Base-by-base conservation (phyloP, 106 monocot genomes). In the Allium sativum region DNA sequence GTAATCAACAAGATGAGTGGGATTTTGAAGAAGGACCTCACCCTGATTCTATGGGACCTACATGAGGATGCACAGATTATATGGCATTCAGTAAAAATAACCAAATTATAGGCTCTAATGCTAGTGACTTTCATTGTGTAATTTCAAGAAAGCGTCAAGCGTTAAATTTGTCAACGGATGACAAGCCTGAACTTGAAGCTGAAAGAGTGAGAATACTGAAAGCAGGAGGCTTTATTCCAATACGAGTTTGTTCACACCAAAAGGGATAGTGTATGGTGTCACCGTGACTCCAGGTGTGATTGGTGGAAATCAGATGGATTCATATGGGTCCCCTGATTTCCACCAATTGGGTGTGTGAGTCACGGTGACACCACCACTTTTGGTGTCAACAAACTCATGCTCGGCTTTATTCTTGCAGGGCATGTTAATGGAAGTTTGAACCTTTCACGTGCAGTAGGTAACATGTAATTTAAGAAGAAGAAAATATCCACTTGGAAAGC, bases 111-210 rank as follows among this genome's bases (percentile, higher is more conserved):
- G 83, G 90, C 18, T 86, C 86, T 72, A 95, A 95, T 84, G 89
- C 94, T 73, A 86, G 94, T 40, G 94, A 95, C 77, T 95, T 89
- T 62, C 94, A 89, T n/a, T 95, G 89, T 82, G 86, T 95, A 18
- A 89, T 95, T 52, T 95, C 94, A 74, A 80, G 86, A 67, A 95
- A 95, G 76, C 86, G 94, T 50, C 81, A 81, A 81, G 94, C 41
- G 86, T 90, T 73, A 42, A 90, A 90, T 74, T 73, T 95, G 55
- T 90, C 89, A 52, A 89, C 77, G 65, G 94, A 95, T 84, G 89
- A 95, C 77, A 95, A 95, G 64, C 94, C 94, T 51, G 94, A 95
- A 9, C 83, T 81, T 18, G 89, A 83, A 59, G 70, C 47, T 70
- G 94, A 95, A 68, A 95, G 72, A 70, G 94, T 90, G 11, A 83